These are phyloP conservation scores for Cerrena zonata DNA, from an alignment of 1,284 basidiomycete species.

Conservation along the genomic window DNA sequence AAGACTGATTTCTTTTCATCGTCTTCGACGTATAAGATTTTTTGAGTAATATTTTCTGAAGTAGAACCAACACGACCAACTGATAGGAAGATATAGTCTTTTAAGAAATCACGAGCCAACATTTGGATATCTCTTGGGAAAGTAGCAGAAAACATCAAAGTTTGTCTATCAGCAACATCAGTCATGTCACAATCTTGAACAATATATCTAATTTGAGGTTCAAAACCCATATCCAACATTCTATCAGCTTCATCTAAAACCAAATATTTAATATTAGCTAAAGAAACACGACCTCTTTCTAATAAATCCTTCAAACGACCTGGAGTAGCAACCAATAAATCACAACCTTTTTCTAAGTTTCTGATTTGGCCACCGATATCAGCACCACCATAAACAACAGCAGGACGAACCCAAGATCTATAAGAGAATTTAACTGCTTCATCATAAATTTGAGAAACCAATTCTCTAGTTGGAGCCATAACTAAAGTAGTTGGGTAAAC, in stretches of 20 bases:
- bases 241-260: conserved; percentile 99
- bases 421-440: conserved; percentile 97
- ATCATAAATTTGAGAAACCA: conserved; percentile 97
- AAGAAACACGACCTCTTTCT: conserved; percentile 92
- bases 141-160: conserved; percentile 95
- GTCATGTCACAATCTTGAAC: too few species aligned
- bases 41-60: conserved; percentile 96
- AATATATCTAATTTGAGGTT: conserved; percentile 98
- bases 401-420: conserved; percentile 95
- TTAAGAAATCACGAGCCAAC: conserved; percentile 91
- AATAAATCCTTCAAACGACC: conserved; percentile 92
- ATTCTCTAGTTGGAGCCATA: conserved; percentile 94
- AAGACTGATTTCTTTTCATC: conserved; percentile 96
- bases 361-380: conserved; percentile 98
- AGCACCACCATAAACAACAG: conserved; percentile 96
- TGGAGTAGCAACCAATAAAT: conserved; percentile 91
- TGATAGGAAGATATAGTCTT: conserved; percentile 96
- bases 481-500: conserved; percentile 97
- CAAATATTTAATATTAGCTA: conserved; percentile 92
- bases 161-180: conserved; percentile 93
- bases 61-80: conserved; percentile 98
- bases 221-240: conserved; percentile 99
- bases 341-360: conserved; percentile 92
- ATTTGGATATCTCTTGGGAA: conserved; percentile 99
- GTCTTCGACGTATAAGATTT: conserved; percentile 93